These are phyloP conservation scores for Staphylotrichum longicolle DNA, from an alignment of 495 filamentous ascomycete species.

Conservation along the genomic window DNA sequence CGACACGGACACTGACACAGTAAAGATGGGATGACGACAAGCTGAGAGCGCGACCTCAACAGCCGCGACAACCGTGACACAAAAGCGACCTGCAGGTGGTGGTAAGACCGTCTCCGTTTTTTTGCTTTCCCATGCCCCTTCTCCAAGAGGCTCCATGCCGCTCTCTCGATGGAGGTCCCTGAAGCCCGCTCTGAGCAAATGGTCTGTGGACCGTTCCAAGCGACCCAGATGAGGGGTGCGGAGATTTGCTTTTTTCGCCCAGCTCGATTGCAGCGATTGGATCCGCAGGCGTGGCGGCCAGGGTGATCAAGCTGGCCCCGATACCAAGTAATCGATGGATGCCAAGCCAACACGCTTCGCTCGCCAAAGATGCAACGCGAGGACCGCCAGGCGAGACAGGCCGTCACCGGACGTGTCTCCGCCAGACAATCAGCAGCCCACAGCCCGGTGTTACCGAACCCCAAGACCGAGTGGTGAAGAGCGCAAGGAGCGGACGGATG, in stretches of 20 bases:
- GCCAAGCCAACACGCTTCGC: conserved; percentile 12
- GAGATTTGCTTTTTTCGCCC: conserved; percentile 12
- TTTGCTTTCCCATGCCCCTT: not conserved
- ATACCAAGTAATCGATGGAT: not conserved
- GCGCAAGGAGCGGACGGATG: too few species aligned
- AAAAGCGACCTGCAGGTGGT: not conserved
- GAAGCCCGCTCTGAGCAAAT: too few species aligned
- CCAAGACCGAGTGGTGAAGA: too few species aligned
- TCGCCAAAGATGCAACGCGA: conserved; percentile 5
- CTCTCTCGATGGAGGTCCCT: too few species aligned
- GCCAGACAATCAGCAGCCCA: too few species aligned
- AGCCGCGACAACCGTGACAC: not conserved
- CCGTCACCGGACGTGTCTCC: too few species aligned
- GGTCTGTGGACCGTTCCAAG: too few species aligned
- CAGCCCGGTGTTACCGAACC: too few species aligned
- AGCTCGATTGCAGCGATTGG: conserved; percentile 4
- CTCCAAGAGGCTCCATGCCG: not conserved
- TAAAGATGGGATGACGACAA: too few species aligned
- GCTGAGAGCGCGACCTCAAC: too few species aligned
- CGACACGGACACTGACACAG: too few species aligned
- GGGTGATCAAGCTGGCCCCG: not conserved
- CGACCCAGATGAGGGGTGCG: not conserved
- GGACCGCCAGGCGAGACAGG: too few species aligned
- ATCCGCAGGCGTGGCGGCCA: conserved; percentile 2
- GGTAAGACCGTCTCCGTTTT: not conserved